Evolutionary conservation across 805 yeast genomes (phyloP), one percentile per base, ranked within the genome.

Genomic region (Lipomyces kockii): DNA sequence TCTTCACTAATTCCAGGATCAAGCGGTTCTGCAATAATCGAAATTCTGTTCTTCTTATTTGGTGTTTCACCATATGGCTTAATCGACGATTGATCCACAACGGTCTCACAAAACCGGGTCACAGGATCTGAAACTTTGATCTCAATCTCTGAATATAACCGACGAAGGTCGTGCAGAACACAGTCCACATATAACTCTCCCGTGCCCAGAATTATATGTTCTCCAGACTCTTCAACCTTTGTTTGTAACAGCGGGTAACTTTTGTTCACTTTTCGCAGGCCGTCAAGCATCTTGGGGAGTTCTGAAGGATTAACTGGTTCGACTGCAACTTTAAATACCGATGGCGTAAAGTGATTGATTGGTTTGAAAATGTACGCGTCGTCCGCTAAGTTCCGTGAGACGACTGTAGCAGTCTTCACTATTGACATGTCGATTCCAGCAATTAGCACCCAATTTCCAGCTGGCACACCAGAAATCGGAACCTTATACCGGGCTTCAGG

Each of bases 131-230:
- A 90, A 1, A 92, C 89, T 75, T 88, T 90, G 63, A 95, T 85
- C 61, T 88, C 89, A 52, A 92, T 82, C 27, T 84, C 85, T 0
- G 89, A 83, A 73, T 86, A 89, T 39, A 85, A 80, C 34, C 80
- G 76, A 70, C 98, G 81, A 56, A 95, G 78, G 74, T 92, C 97
- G 76, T 88, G 90, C 52, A 95, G 78, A 29, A 90, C 79, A 72
- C 95, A 90, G 77, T 95, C 98, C 78, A 95, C 76, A 74, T 91
- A 91, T 20, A 94, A 73, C 75, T 95, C 98, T 6, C 99, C 99
- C 9, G 91, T 85, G 0, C 95, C 97, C 34, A 87, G 74, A 0
- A 95, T 76, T 0, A 87, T 87, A 75, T 89, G 91, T 73, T 92
- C 98, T 1, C 98, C 97, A 61, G 93, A 89, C 71, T 91, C 97